A percentile compares a stretch with the other conserved stretches of the same genome.
Evolutionary conservation across 768 basidiomycete genomes (phyloP).

Genomic region (Artomyces pyxidatus): DNA sequence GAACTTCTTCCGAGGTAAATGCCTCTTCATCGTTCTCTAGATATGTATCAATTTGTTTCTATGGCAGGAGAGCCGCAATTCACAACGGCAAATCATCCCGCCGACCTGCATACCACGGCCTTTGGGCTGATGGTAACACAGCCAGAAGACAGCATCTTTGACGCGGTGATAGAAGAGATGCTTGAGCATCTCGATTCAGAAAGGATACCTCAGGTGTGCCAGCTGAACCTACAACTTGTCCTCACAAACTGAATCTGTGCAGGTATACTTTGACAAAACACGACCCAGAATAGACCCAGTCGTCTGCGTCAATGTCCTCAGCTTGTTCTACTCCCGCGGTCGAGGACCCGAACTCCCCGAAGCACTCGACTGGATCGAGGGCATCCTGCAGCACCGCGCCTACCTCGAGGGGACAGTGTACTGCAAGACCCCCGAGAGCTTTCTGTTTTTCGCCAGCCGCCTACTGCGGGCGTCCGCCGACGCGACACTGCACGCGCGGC

Average conservation of each 20-base stretch:
- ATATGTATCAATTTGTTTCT: not conserved
- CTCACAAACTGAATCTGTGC: not conserved
- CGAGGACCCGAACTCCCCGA: slow-evolving; percentile 32
- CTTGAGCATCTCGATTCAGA: slow-evolving; percentile 36
- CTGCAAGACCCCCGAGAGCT: slow-evolving; percentile 37
- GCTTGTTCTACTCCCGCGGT: slow-evolving; percentile 38
- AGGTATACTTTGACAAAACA: slow-evolving; percentile 41
- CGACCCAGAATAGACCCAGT: slow-evolving; percentile 41
- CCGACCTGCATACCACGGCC: slow-evolving; percentile 49
- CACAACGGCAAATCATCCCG: slow-evolving; percentile 39
- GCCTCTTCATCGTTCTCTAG: not conserved
- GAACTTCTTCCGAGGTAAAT: slow-evolving; percentile 39
- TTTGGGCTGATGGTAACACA: slow-evolving; percentile 35
- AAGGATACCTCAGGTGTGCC: slow-evolving; percentile 38
- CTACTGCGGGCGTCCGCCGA: slow-evolving; percentile 29
- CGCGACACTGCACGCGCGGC: no score
- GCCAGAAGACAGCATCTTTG: slow-evolving; percentile 21
- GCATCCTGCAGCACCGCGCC: slow-evolving; percentile 37
- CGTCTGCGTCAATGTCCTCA: slow-evolving; percentile 39
- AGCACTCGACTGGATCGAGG: slow-evolving; percentile 35
- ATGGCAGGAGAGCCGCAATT: slow-evolving; percentile 30
- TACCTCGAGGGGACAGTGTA: slow-evolving; percentile 44
- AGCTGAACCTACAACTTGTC: not conserved
- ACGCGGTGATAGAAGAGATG: slow-evolving; percentile 48
- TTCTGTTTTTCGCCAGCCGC: slow-evolving; percentile 38